Conservation (phyloP, 176 grass and related monocot species). For the Elymus sibiricus region DNA sequence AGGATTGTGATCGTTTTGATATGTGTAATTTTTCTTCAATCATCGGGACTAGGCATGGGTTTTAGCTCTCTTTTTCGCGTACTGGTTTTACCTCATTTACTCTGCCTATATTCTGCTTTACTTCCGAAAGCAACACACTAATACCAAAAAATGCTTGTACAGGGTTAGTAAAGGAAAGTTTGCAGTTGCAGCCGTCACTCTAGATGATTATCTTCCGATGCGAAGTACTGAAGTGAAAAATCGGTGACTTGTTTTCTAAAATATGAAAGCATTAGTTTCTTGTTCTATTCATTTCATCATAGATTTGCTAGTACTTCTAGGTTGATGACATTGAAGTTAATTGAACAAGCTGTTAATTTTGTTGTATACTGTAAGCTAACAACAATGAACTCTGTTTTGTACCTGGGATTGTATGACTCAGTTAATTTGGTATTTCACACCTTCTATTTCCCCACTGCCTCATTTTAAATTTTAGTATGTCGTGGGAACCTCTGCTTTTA, state of each 20-base stretch:
- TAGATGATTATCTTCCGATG: slow-evolving; percentile 86
- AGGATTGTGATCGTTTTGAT: not conserved
- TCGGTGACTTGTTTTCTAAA: slow-evolving; percentile 33
- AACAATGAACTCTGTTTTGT: not conserved
- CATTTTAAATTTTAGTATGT: not conserved
- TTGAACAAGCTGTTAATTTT: not conserved
- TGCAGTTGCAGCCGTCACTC: slow-evolving; percentile 38
- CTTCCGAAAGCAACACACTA: not conserved
- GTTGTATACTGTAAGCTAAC: not conserved
- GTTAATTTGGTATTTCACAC: not conserved
- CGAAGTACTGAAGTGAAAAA: slow-evolving; percentile 88
- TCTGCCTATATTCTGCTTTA: not conserved
- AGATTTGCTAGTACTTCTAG: not conserved
- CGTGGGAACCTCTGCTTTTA: not conserved
- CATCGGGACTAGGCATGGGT: not conserved
- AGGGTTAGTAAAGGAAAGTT: slow-evolving; percentile 54
- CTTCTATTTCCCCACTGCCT: not conserved
- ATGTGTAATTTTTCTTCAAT: not conserved
- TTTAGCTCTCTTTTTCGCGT: not conserved
- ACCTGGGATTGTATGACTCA: not conserved
- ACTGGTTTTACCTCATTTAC: not conserved
- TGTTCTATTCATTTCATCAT: not conserved
- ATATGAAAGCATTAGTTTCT: not conserved
- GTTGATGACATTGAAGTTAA: not conserved
- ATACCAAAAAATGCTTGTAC: slow-evolving; percentile 20